phyloP scores from a whole-genome alignment of 176 grass and related monocot species.

The Saccharum spontaneum region DNA sequence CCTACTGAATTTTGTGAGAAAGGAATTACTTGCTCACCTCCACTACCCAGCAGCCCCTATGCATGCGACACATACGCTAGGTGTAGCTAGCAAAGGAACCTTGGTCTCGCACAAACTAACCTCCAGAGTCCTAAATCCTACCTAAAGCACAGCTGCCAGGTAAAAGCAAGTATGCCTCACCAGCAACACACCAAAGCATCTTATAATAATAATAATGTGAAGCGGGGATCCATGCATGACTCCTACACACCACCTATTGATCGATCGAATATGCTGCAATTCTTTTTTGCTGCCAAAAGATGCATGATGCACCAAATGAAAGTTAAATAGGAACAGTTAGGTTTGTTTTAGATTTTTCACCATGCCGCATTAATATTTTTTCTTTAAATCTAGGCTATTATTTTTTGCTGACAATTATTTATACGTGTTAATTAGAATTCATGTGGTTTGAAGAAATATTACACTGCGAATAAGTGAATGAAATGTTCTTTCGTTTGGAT shows the following conservation, averaged over 20 bases:
- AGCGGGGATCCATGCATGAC: constrained; percentile 10
- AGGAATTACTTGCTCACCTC: constrained; percentile 24
- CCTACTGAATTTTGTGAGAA: constrained; percentile 9
- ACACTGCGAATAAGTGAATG: not conserved
- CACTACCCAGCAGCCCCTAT: not conserved
- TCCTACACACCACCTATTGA: constrained; percentile 4
- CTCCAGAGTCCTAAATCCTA: constrained; percentile 34
- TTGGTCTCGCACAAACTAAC: constrained; percentile 57
- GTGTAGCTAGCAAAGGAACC: constrained; percentile 33
- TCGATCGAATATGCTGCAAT: not conserved
- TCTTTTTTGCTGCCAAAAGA: constrained; percentile 14
- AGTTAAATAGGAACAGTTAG: not conserved
- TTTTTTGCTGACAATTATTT: not conserved
- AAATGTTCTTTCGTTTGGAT: not conserved
- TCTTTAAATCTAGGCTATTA: not conserved
- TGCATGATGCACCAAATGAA: constrained; percentile 5
- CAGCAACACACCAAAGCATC: constrained; percentile 27
- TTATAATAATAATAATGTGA: constrained; percentile 21
- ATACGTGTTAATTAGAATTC: not conserved
- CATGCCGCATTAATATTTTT: not conserved
- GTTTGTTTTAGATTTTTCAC: constrained; percentile 13
- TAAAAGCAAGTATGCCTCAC: constrained; percentile 29
- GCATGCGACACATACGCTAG: constrained; percentile 1
- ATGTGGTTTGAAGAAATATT: not conserved
- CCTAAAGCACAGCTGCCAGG: constrained; percentile 24